Evolutionary conservation across 2,329 filamentous ascomycete genomes (phyloP).

Genomic region (Trichothecium sympodiale): DNA sequence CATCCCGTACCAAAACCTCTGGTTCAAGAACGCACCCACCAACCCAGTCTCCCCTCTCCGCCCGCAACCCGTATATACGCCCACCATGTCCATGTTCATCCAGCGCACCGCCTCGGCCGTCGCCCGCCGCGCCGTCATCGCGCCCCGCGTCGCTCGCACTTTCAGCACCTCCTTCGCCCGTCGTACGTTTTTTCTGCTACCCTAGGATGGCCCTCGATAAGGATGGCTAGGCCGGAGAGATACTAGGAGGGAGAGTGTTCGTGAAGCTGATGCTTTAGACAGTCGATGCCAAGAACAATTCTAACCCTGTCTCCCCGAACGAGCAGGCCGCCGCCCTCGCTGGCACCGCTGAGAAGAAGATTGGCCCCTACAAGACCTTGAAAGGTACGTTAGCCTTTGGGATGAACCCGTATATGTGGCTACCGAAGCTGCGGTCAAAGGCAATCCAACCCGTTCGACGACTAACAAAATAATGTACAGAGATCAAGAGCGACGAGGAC

Average conservation of each 20-base stretch:
- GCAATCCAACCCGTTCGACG: no score
- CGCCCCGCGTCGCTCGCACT: conserved; percentile 40
- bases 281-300: conserved; percentile 25
- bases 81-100: conserved; percentile 41
- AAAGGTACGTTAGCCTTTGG: conserved; percentile 40
- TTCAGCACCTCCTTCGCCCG: conserved; percentile 50
- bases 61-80: conserved; percentile 2
- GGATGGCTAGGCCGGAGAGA: neutral
- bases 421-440: no score
- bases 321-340: conserved; percentile 24
- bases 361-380: conserved; percentile 33
- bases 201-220: neutral
- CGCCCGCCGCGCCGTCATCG: conserved; percentile 47
- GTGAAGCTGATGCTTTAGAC: neutral
- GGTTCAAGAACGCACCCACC: conserved; percentile 5
- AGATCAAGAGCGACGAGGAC: conserved; percentile 73
- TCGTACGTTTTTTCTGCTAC: conserved; percentile 32
- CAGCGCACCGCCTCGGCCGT: conserved; percentile 51
- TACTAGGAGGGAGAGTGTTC: no score
- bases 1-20: conserved; percentile 2
- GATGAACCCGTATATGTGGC: no score
- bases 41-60: conserved; percentile 11
- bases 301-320: conserved; percentile 19
- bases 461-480: no score
- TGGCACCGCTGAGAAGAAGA: conserved; percentile 30